Base-by-base conservation (phyloP, 2,329 filamentous ascomycete genomes). In the Elsinoe necatrix region DNA sequence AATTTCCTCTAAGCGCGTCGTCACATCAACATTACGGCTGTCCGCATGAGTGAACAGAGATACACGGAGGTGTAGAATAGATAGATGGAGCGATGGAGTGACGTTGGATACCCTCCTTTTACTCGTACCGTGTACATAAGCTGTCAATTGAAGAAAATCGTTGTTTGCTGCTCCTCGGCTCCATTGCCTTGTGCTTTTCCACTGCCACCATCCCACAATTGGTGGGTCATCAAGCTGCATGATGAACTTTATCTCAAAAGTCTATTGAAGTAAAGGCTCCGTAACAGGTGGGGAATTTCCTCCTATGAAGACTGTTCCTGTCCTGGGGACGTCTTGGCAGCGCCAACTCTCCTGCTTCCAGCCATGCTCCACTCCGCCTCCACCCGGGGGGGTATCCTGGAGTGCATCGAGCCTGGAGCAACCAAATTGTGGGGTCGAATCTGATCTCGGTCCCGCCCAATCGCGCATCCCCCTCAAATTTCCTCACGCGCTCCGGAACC, bases 101-200 rank as follows among this genome's bases (percentile, higher is more conserved):
- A 16, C 9, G 41, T 43, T 43, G 41, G 16, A 43, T 29, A 52
- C 31, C 27, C 48, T 35, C 48, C 27, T 52, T 52, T 37, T 37
- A 16, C 11, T 6, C 37, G 48, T 52, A 52, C 48, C 27, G 23
- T 52, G 48, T 52, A 52, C 48, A 52, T 52, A 52, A 18, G 43
- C 14, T 48, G 8, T 48, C 18, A 29, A 48, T 4, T 27, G 43
- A 18, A 29, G 23, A 31, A 29, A 48, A 18, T n/a, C 23, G 4
- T 18, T 8, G 12, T n/a, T 18, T 8, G 12, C 3, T 37, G 4
- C 23, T n/a, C 23, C 21, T 29, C 23, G 11, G 21, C 23, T 48
- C 12, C 16, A 14, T 29, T 29, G 43, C n/a, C 43, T 14, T 27
- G 8, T 27, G 16, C n/a, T 37, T n/a, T 6, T 7, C 9, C 4